Base-by-base conservation (phyloP, 2,329 filamentous ascomycete species). In the Diaporthe nobilis region DNA sequence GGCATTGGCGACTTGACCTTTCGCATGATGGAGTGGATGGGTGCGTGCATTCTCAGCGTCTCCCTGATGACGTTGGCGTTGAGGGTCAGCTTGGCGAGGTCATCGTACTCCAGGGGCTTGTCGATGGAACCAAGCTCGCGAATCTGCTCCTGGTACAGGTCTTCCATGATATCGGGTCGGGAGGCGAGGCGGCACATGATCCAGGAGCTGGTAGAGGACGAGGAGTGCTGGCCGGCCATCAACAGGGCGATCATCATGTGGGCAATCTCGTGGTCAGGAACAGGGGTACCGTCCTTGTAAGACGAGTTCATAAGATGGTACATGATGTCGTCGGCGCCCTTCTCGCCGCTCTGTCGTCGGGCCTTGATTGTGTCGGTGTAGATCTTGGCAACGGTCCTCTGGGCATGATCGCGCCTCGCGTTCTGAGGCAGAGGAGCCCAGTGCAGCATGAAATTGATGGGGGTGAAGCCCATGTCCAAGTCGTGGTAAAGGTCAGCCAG, bases 11-110 rank as follows among this genome's bases (percentile, higher is more conserved):
- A 91, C 87, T 96, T 98, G 84, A 98, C 96, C 80, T 94, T 94
- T 80, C 96, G 95, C 89, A 98, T 91, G 82, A 98, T 98, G 70
- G 94, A 97, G 89, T 98, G 96, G 81, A 98, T 98, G 1, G 96
- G 96, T 1, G 95, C 94, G 84, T 98, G 94, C 22, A 98, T 88
- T 78, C 96, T 94, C 53, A 98, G 92, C 3, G 96, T 98, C 86
- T 98, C 96, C 87, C 96, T 97, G 85, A 98, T 90, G 78, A 97
- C 92, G 80, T 95, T 93, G 80, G 93, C 89, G 87, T 98, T 94
- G 28, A 98, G 91, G 67, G 95, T 92, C 47, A 98, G 90, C 84
- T 93, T 93, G 79, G 92, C 88, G 22, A 98, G 90, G 78, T 93
- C 90, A 79, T 98, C 96, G 82, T 94, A 96, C 65, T 89, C 91